Conservation (phyloP, 2,329 filamentous ascomycete genomes). For the Verticillium tricorpus region DNA sequence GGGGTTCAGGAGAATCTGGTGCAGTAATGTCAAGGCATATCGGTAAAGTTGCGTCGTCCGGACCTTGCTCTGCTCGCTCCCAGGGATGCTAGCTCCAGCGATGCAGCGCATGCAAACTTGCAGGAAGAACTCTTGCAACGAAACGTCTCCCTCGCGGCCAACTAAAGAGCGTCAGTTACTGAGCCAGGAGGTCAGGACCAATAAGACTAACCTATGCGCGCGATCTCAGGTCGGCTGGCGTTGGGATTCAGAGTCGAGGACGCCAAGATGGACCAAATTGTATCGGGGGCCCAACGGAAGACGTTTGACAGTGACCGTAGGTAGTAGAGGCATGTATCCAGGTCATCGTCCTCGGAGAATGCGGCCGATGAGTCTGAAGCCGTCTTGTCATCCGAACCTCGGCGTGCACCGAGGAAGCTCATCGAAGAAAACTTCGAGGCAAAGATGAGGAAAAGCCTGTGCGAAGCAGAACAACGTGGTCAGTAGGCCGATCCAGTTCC, state of each 20-base stretch:
- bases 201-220: conserved; percentile 44
- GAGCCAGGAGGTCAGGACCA: background rate
- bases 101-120: conserved; percentile 63
- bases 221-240: conserved; percentile 38
- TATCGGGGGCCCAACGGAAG: conserved; percentile 62
- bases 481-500: background rate
- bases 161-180: conserved; percentile 31
- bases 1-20: conserved; percentile 63
- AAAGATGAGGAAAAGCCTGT: conserved; percentile 57
- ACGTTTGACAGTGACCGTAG: conserved; percentile 71
- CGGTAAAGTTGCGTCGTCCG: conserved; percentile 66
- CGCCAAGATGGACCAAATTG: conserved; percentile 66
- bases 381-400: conserved; percentile 16
- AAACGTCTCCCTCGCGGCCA: conserved; percentile 49
- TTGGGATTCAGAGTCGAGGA: conserved; percentile 51
- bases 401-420: conserved; percentile 40
- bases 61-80: conserved; percentile 31
- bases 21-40: conserved; percentile 64
- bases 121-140: conserved; percentile 64
- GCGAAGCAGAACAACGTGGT: background rate
- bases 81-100: conserved; percentile 32
- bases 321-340: conserved; percentile 75
- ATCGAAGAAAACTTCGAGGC: conserved; percentile 53
- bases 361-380: conserved; percentile 20
- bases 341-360: conserved; percentile 58